Evolutionary conservation across 805 yeast genomes (phyloP), one percentile per base, ranked within the genome.

Genomic region (Kurtzmaniella fragi): DNA sequence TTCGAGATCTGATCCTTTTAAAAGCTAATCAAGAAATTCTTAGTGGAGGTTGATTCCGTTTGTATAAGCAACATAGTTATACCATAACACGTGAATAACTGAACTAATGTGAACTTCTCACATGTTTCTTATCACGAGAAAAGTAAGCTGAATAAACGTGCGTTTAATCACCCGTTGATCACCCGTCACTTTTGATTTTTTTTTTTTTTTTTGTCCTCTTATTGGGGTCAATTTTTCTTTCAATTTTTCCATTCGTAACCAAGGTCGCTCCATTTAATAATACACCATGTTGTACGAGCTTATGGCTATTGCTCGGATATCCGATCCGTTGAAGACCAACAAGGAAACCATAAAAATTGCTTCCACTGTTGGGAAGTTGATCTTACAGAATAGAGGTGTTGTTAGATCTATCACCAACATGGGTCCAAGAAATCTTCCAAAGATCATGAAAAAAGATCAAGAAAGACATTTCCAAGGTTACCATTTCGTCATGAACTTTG

Each of bases 301-400:
- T 32, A 77, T 88, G 44, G 95, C 95, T 33, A 84, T 89, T 45
- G 89, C 95, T 6, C 86, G 97, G 66, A 82, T 82, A 26, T 61
- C 79, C 8, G 80, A 80, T 44, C 80, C 84, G 3, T 45, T 55
- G n/a, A 52, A 58, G 42, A 54, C 64, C 37, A 62, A 58, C 45
- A 64, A 59, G 41, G 73, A 68, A 42, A 72, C 73, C 10, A 56
- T 52, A 14, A 66, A 62, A 47, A 67, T 68, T 42, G 70, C 65
- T n/a, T 57, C 67, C 12, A 87, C 95, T 1, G 72, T 90, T 23
- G 98, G 98, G 8, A 83, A 79, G 56, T 70, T 88, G 56, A 77
- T 91, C 23, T 75, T 93, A 42, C 78, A 80, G 44, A 90, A 91
- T 62, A 87, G 96, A 72, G 99, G 99, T 37, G 91, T 91, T n/a